phyloP scores from a whole-genome alignment of 306 rosid species.

The Pyrus communis region DNA sequence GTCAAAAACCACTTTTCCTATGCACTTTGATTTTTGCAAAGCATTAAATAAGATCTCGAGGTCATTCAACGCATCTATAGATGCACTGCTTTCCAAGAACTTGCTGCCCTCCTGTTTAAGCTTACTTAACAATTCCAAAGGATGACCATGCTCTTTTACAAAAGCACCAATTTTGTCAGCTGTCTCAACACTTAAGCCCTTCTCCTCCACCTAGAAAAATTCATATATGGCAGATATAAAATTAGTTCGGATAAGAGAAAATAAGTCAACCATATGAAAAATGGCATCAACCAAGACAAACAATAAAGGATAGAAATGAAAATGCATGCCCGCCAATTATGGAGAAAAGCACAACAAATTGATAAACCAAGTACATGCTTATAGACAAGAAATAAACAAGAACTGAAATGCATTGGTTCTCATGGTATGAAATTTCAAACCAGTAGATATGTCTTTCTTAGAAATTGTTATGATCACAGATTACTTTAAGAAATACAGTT shows the following conservation, averaged over 20 bases:
- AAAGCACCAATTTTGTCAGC: conserved; percentile 73
- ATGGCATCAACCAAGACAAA: neutral
- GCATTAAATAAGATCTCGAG: conserved; percentile 73
- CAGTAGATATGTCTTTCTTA: neutral
- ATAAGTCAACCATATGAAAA: neutral
- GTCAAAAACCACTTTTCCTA: conserved; percentile 78
- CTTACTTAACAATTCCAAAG: conserved; percentile 59
- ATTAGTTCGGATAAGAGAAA: neutral
- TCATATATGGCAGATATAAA: neutral
- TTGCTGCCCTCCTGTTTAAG: conserved; percentile 63
- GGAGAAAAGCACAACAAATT: neutral
- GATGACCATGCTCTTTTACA: conserved; percentile 78
- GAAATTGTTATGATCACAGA: neutral
- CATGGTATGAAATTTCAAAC: neutral
- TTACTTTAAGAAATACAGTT: neutral
- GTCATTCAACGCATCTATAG: conserved; percentile 66
- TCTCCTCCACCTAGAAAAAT: conserved; percentile 72
- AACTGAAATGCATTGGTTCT: neutral
- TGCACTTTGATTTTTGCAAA: conserved; percentile 60
- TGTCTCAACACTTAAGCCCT: conserved; percentile 67
- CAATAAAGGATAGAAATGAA: neutral
- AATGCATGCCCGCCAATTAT: neutral
- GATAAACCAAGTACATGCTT: neutral
- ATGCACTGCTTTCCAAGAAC: conserved; percentile 48
- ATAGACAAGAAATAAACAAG: neutral